phyloP scores from a whole-genome alignment of 2,329 filamentous ascomycete genomes.

The Curvularia hawaiiensis region DNA sequence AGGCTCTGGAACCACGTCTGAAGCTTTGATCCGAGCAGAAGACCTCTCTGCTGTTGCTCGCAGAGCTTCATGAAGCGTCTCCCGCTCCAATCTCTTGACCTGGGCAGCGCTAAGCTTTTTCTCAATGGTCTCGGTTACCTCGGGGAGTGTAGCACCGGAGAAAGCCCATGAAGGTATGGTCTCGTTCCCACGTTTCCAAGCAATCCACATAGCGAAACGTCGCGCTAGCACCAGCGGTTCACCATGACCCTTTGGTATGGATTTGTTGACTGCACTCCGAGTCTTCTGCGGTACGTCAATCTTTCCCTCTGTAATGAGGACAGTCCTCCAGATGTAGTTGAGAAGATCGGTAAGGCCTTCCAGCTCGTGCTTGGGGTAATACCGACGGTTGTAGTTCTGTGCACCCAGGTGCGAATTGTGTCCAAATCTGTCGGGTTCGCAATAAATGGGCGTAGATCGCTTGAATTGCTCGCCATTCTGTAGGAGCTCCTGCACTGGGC shows the following conservation, averaged over 20 bases:
- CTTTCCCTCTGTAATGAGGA: slow-evolving; percentile 64
- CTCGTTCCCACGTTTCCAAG: slow-evolving; percentile 71
- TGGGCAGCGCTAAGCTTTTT: slow-evolving; percentile 63
- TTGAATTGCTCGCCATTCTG: slow-evolving; percentile 61
- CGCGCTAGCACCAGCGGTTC: slow-evolving; percentile 66
- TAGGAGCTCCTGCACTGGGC: slow-evolving; percentile 60
- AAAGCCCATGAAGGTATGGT: slow-evolving; percentile 66
- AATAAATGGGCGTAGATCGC: slow-evolving; percentile 62
- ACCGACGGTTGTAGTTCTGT: slow-evolving; percentile 62
- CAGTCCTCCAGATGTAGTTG: slow-evolving; percentile 67
- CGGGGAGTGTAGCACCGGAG: slow-evolving; percentile 60
- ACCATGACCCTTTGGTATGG: slow-evolving; percentile 66
- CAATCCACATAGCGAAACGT: slow-evolving; percentile 67
- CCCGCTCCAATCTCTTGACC: slow-evolving; percentile 61
- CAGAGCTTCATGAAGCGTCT: slow-evolving; percentile 53
- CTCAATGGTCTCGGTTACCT: slow-evolving; percentile 42
- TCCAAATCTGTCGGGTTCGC: slow-evolving; percentile 61
- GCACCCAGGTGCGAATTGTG: slow-evolving; percentile 58
- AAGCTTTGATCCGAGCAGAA: slow-evolving; percentile 47
- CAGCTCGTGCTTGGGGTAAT: slow-evolving; percentile 67
- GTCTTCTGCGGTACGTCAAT: slow-evolving; percentile 65
- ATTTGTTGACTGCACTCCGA: slow-evolving; percentile 64
- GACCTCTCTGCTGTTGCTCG: slow-evolving; percentile 49
- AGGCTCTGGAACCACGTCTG: slow-evolving; percentile 22
- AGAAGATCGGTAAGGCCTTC: slow-evolving; percentile 64